Conservation (phyloP, 2,329 filamentous ascomycete species). For the Tympanopsis confertula region DNA sequence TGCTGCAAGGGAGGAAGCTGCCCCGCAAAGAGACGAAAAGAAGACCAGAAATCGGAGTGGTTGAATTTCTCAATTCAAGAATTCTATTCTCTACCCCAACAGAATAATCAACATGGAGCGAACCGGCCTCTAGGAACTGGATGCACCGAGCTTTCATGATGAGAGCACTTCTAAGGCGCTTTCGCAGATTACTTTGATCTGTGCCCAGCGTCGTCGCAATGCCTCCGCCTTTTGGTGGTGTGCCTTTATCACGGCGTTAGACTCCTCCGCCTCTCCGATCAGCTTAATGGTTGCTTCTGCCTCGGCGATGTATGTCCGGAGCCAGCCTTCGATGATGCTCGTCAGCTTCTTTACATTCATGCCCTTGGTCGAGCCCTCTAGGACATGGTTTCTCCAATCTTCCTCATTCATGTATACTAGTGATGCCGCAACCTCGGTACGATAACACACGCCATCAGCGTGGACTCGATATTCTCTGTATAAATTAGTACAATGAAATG, state of each 20-base stretch:
- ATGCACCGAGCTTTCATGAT: too few relatives aligned
- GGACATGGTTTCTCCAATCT: not conserved
- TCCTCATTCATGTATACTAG: not conserved
- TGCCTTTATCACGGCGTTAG: too few relatives aligned
- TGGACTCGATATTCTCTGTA: not conserved
- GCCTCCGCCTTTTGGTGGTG: not conserved
- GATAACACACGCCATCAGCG: not conserved
- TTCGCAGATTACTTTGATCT: not conserved
- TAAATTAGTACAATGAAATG: not conserved
- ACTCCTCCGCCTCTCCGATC: not conserved
- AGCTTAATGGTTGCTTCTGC: not conserved
- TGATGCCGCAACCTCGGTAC: not conserved
- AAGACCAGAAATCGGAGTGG: too few relatives aligned
- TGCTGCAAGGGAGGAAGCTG: too few relatives aligned
- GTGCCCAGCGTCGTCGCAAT: not conserved
- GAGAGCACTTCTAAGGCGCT: not conserved
- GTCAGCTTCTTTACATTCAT: not conserved
- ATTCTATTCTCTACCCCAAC: too few relatives aligned
- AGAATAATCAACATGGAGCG: too few relatives aligned
- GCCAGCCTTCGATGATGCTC: not conserved
- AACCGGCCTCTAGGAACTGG: too few relatives aligned
- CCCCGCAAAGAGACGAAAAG: too few relatives aligned
- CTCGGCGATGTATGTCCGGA: not conserved
- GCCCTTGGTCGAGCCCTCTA: not conserved
- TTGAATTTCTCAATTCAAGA: too few relatives aligned